Evolutionary conservation across 2,329 filamentous ascomycete genomes (phyloP).

Genomic region (Colletotrichum sp.): DNA sequence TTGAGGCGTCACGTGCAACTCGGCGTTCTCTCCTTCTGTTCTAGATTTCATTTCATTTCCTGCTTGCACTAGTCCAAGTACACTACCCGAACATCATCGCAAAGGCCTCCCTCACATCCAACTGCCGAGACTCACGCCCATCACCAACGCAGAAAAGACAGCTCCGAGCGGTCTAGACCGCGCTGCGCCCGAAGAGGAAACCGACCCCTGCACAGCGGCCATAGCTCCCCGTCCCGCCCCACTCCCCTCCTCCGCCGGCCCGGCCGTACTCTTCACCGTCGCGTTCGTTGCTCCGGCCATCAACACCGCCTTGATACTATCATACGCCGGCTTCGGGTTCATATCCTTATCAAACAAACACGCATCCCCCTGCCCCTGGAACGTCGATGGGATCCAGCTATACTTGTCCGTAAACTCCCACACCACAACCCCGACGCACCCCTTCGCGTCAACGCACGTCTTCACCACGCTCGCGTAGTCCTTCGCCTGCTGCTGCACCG

Average conservation of each 20-base stretch:
- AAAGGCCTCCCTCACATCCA: not conserved
- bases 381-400: constrained; percentile 42
- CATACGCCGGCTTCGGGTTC: constrained; percentile 43
- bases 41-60: not conserved
- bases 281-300: not conserved
- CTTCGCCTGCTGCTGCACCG: constrained; percentile 52
- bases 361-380: constrained; percentile 40
- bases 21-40: not conserved
- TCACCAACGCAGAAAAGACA: not conserved
- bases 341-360: constrained; percentile 40
- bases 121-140: not conserved
- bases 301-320: constrained; percentile 37
- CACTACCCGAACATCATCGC: too few relatives aligned
- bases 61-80: not conserved
- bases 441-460: constrained; percentile 36
- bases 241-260: not conserved
- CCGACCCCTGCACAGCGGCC: not conserved
- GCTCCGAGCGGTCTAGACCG: not conserved
- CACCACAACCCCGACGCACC: constrained; percentile 47
- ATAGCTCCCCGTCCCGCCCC: not conserved
- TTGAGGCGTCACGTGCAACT: not conserved
- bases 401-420: constrained; percentile 49
- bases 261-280: not conserved
- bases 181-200: not conserved
- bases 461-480: constrained; percentile 46